Percentiles rank a stretch among this genome's conserved stretches.
phyloP scores from a whole-genome alignment of 2,329 filamentous ascomycete species.

The Curvularia lunata region DNA sequence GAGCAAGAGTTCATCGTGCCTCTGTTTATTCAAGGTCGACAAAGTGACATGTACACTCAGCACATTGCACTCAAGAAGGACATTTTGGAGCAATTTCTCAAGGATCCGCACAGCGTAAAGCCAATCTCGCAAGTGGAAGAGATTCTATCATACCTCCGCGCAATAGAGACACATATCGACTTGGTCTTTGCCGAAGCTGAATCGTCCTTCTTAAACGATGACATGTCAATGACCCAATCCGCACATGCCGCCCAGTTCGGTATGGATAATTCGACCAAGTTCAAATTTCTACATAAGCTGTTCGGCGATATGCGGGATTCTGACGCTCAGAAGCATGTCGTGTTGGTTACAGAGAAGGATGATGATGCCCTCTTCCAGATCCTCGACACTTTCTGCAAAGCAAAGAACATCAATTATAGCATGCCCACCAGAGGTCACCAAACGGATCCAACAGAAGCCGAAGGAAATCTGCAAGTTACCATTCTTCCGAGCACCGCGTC shows the following conservation, averaged over 20 bases:
- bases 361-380: conserved; percentile 34
- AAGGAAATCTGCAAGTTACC: conserved; percentile 41
- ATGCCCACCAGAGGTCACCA: conserved; percentile 31
- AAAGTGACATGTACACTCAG: conserved; percentile 33
- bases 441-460: conserved; percentile 11
- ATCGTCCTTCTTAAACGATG: conserved; percentile 8
- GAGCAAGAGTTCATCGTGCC: conserved; percentile 43
- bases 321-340: conserved; percentile 32
- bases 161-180: conserved; percentile 44
- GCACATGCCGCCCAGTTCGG: conserved; percentile 36
- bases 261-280: conserved; percentile 42
- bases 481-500: conserved; percentile 40
- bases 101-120: conserved; percentile 18
- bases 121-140: conserved; percentile 26
- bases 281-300: conserved; percentile 38
- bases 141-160: conserved; percentile 29
- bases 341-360: conserved; percentile 36
- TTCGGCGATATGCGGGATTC: conserved; percentile 29
- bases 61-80: conserved; percentile 28
- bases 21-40: conserved; percentile 41
- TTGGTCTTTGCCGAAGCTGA: conserved; percentile 36
- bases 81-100: conserved; percentile 26
- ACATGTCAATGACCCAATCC: conserved; percentile 23
- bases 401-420: conserved; percentile 31
- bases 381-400: conserved; percentile 35